These are phyloP conservation scores for Cordyceps fumosorosea DNA, from an alignment of 2,329 filamentous ascomycete species.

Conservation along the genomic window DNA sequence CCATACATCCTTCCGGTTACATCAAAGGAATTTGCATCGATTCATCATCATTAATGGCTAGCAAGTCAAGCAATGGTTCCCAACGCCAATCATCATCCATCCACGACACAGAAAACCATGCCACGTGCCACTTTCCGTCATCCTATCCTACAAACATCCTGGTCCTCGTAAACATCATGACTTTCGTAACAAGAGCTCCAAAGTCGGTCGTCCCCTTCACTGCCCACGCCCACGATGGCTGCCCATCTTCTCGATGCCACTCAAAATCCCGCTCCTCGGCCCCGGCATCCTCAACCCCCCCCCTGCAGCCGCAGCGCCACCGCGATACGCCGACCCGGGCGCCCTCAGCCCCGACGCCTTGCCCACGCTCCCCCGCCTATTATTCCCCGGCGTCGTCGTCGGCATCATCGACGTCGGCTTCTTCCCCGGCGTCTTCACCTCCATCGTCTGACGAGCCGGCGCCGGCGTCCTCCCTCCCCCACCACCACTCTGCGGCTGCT, in stretches of 20 bases:
- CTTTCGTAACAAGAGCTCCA: background rate
- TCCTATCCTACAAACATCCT: background rate
- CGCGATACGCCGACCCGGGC: constrained; percentile 43
- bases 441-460: constrained; percentile 15
- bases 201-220: background rate
- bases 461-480: constrained; percentile 1
- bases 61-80: background rate
- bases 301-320: constrained; percentile 29
- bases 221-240: constrained; percentile 43
- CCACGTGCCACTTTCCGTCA: background rate
- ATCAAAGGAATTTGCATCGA: background rate
- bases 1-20: background rate
- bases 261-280: constrained; percentile 64
- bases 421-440: constrained; percentile 18
- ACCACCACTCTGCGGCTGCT: constrained; percentile 32
- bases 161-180: background rate
- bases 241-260: constrained; percentile 83
- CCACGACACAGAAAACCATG: background rate
- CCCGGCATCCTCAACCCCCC: constrained; percentile 33
- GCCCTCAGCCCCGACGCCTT: constrained; percentile 54
- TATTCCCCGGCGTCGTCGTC: constrained; percentile 28
- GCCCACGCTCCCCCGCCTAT: constrained; percentile 48
- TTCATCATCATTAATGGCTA: background rate
- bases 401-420: constrained; percentile 8
- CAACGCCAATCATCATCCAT: background rate